Conservation (phyloP, 257 asterid species). For the Capsicum baccatum region DNA sequence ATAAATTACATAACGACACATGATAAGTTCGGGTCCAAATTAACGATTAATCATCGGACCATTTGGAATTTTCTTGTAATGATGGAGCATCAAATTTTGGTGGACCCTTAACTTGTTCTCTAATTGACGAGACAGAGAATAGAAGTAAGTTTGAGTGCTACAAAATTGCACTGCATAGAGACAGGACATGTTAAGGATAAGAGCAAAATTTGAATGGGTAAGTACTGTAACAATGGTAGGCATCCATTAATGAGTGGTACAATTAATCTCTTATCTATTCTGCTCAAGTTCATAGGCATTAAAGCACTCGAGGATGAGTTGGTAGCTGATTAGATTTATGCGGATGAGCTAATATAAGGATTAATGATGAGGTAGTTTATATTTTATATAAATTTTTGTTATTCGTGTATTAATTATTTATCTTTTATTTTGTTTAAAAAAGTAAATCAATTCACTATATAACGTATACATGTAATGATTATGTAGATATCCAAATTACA, state of each 20-base stretch:
- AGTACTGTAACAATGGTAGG: background rate
- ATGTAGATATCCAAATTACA: no score
- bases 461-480: no score
- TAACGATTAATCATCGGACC: background rate
- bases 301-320: no score
- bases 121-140: background rate
- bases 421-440: no score
- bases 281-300: background rate
- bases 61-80: constrained; percentile 12
- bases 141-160: background rate
- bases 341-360: no score
- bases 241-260: background rate
- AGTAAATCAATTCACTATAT: no score
- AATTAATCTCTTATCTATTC: background rate
- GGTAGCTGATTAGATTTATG: no score
- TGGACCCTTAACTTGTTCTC: constrained; percentile 10
- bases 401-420: no score
- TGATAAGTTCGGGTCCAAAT: background rate
- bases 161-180: background rate
- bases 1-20: background rate
- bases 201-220: background rate
- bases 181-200: constrained; percentile 26
- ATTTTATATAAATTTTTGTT: no score
- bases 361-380: no score
- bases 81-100: background rate